These are phyloP conservation scores for Alternaria conjuncta DNA, from an alignment of 2,329 filamentous ascomycete genomes.

Conservation along the genomic window DNA sequence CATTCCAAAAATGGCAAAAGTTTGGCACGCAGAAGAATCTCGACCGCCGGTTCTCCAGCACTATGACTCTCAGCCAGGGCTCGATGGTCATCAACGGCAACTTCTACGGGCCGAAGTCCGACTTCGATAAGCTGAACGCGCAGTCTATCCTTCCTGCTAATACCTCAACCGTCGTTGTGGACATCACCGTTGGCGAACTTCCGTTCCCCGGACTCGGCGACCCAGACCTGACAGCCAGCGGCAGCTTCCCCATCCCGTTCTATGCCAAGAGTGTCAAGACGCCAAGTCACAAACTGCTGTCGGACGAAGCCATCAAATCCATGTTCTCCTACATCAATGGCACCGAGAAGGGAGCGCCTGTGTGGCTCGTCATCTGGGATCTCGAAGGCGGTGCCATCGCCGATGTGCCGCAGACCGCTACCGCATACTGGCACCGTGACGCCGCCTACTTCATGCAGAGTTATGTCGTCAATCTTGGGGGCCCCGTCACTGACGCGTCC, in stretches of 20 bases:
- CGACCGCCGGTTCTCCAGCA: background rate
- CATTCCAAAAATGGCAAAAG: background rate
- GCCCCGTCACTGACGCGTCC: background rate
- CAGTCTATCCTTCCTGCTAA: background rate
- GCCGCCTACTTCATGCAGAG: slow-evolving; percentile 2
- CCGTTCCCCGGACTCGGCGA: background rate
- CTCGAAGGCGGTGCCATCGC: background rate
- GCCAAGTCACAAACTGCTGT: background rate
- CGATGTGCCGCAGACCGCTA: background rate
- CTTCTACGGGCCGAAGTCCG: background rate
- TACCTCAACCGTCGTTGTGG: background rate
- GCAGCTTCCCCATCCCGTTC: background rate
- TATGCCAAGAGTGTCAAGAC: slow-evolving; percentile 1
- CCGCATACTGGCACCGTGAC: slow-evolving; percentile 1
- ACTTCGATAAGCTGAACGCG: background rate
- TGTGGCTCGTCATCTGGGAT: background rate
- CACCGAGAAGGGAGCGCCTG: background rate
- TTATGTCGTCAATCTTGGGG: background rate
- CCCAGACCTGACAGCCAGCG: background rate
- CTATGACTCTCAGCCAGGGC: background rate
- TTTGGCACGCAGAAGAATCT: background rate
- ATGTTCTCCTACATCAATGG: slow-evolving; percentile 1
- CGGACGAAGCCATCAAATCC: background rate
- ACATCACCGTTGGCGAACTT: background rate
- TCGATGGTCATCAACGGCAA: background rate